Conservation (phyloP, 352 stramenopile species). For the Phytophthora pluvialis region DNA sequence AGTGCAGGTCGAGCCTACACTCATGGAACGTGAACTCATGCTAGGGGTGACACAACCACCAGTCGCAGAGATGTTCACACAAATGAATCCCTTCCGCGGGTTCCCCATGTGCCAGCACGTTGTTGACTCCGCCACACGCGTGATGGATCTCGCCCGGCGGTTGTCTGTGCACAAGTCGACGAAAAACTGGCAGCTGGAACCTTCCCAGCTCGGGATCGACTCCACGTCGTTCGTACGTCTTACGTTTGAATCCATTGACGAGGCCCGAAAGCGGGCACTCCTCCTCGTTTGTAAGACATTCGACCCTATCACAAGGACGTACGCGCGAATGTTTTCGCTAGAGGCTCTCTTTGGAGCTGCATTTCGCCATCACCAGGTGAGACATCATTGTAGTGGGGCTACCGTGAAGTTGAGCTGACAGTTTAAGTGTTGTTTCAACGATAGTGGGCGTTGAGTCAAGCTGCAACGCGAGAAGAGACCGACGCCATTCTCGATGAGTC, state of each 20-base stretch:
- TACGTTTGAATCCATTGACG: constrained; percentile 73
- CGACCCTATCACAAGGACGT: constrained; percentile 61
- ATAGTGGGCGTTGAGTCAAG: constrained; percentile 62
- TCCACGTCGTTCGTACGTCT: constrained; percentile 67
- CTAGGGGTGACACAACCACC: constrained; percentile 35
- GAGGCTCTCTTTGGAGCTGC: constrained; percentile 58
- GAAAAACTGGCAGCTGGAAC: constrained; percentile 35
- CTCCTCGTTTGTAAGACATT: constrained; percentile 82
- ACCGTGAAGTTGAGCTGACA: not conserved
- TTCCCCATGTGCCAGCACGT: constrained; percentile 52
- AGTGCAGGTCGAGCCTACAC: constrained; percentile 61
- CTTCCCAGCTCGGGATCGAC: constrained; percentile 33
- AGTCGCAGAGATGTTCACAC: constrained; percentile 28
- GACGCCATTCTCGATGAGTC: constrained; percentile 39
- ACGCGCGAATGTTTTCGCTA: constrained; percentile 65
- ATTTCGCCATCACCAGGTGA: constrained; percentile 68
- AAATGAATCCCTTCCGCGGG: constrained; percentile 47
- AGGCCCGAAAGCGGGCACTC: constrained; percentile 69
- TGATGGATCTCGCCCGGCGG: constrained; percentile 53
- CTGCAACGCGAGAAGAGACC: constrained; percentile 40
- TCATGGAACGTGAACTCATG: constrained; percentile 70
- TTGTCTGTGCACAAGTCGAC: constrained; percentile 40
- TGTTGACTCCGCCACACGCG: constrained; percentile 36
- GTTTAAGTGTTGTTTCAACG: constrained; percentile 15
- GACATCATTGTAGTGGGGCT: not conserved